Evolutionary conservation across 768 basidiomycete genomes (phyloP).

Genomic region (Termitomyces sp.): DNA sequence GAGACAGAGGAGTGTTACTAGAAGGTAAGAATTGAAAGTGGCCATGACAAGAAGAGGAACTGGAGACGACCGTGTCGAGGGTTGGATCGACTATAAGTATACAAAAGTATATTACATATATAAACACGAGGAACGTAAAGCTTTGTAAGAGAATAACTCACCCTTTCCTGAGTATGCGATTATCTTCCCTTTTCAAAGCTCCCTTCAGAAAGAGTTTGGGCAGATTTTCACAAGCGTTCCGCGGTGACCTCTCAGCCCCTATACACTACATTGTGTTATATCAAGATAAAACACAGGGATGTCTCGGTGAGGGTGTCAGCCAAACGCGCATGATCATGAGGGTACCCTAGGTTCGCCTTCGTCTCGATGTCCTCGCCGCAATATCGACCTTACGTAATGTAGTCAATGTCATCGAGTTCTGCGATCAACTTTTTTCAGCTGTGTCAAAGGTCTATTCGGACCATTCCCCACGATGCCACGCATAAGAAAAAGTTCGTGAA

Average conservation of each 20-base stretch:
- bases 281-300: not conserved
- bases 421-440: not conserved
- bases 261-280: not conserved
- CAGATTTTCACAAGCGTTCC: not conserved
- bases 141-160: conserved; percentile 2
- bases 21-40: not conserved
- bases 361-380: no score
- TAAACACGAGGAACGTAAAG: not conserved
- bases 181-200: not conserved
- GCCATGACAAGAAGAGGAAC: not conserved
- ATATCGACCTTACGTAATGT: not conserved
- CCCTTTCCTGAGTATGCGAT: not conserved
- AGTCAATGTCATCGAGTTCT: not conserved
- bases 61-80: not conserved
- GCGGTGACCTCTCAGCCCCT: not conserved
- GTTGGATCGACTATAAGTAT: not conserved
- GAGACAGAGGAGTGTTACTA: conserved; percentile 2
- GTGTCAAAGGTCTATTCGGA: not conserved
- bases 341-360: no score
- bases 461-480: conserved; percentile 10
- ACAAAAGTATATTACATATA: not conserved
- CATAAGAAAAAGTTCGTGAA: conserved; percentile 19
- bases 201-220: not conserved
- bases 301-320: not conserved
- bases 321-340: not conserved